phyloP scores from a whole-genome alignment of 2,329 filamentous ascomycete species.

The Simplicillium aogashimaense region DNA sequence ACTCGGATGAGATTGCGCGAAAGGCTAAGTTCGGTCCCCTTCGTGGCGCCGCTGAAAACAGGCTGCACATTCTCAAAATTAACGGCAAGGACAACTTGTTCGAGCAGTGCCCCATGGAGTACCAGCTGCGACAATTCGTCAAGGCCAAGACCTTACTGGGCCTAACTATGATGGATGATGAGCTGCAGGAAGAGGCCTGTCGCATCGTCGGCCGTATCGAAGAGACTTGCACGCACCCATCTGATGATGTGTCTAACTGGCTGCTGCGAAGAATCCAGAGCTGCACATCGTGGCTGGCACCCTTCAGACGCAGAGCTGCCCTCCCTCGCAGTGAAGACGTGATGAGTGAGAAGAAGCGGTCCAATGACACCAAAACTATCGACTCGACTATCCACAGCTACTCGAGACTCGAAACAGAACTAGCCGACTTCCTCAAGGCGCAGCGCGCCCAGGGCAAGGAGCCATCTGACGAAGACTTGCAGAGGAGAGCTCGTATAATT shows the following conservation, averaged over 20 bases:
- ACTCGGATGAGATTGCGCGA: slow-evolving; percentile 28
- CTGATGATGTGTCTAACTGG: slow-evolving; percentile 43
- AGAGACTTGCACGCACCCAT: slow-evolving; percentile 36
- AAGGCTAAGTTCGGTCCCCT: slow-evolving; percentile 39
- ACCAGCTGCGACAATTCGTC: slow-evolving; percentile 44
- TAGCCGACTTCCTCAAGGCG: slow-evolving; percentile 39
- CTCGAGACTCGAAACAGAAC: slow-evolving; percentile 43
- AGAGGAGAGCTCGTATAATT: slow-evolving; percentile 47
- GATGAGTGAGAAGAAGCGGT: slow-evolving; percentile 34
- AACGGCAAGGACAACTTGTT: slow-evolving; percentile 50
- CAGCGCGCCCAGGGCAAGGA: slow-evolving; percentile 35
- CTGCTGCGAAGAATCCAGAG: slow-evolving; percentile 40
- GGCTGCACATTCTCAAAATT: slow-evolving; percentile 38
- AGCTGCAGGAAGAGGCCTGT: slow-evolving; percentile 50
- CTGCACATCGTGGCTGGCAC: slow-evolving; percentile 43
- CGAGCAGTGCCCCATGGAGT: slow-evolving; percentile 45
- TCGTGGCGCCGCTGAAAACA: slow-evolving; percentile 33
- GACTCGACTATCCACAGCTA: slow-evolving; percentile 52
- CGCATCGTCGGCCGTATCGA: slow-evolving; percentile 48
- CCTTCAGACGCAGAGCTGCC: slow-evolving; percentile 45
- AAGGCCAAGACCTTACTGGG: slow-evolving; percentile 40
- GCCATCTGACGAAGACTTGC: slow-evolving; percentile 43
- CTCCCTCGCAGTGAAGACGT: slow-evolving; percentile 49
- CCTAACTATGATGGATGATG: slow-evolving; percentile 48
- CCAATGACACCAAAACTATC: slow-evolving; percentile 43